Evolutionary conservation across 495 filamentous ascomycete species (phyloP), one percentile per base, ranked within the genome.

Genomic region (Venustampulla echinocandica): DNA sequence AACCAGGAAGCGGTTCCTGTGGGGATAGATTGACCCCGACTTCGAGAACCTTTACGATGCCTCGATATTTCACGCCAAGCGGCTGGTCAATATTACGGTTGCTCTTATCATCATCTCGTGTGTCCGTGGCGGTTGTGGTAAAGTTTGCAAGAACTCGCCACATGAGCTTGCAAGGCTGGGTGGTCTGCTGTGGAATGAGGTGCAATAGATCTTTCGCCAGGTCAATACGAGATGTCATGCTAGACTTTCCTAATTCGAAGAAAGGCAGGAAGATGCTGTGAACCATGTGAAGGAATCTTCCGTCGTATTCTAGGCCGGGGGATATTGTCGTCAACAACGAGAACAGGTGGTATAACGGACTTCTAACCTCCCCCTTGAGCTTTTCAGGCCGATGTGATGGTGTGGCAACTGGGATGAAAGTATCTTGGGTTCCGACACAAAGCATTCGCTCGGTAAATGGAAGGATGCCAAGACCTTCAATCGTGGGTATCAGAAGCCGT

Each of bases 371-470:
- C 0, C 47, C 48, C 10, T 25, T 20, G n/a, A 45, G 10, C 22
- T 57, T 60, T 19, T 27, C 44, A 1, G 50, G 54, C 18, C 49
- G 54, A 6, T 57, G 57, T n/a, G 58, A 61, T 13, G 58, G 58
- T 11, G 55, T 61, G 1, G 47, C 42, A 19, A 61, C 49, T 10
- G 52, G 38, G 15, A 43, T 36, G 36, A 61, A 61, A 13, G 30
- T 46, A 27, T 55, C 47, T 17, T 55, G 53, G 1, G 65, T 58
- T 10, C 65, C 64, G 39, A 69, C 60, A 1, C 59, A 78, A 25
- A 84, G 66, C 33, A 82, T 70, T 53, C 83, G 89, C 52, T 95
- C 88, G 0, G 83, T 85, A 57, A 96, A 93, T 1, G 83, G 74
- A 10, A 85, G 71, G 4, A 74, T 63, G 2, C 89, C 90, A 10